Conservation (phyloP, 1,284 basidiomycete species). For the Cryptococcus jaspeensis region DNA sequence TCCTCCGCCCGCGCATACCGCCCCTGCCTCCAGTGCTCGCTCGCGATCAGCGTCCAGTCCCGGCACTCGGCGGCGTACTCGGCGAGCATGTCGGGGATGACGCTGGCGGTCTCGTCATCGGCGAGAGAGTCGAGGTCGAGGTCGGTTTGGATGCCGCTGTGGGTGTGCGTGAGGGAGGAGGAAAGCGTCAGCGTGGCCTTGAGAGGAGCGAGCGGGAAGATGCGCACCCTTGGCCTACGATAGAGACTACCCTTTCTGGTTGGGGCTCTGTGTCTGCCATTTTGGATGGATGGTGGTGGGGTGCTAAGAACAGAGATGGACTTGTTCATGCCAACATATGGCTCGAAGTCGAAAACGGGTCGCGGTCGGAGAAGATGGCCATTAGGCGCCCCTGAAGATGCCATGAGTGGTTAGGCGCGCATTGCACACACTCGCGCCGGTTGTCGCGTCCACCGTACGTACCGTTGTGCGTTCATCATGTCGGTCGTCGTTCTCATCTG, state of each 20-base stretch:
- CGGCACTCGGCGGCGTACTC: slow-evolving; percentile 49
- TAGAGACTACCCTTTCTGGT: neutral
- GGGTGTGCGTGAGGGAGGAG: neutral
- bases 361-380: too few species aligned
- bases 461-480: too few species aligned
- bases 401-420: too few species aligned
- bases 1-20: slow-evolving; percentile 42
- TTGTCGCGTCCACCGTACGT: too few species aligned
- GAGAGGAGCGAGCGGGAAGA: too few species aligned
- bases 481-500: too few species aligned
- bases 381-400: too few species aligned
- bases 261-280: neutral
- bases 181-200: neutral
- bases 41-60: slow-evolving; percentile 50
- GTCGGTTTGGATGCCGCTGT: slow-evolving; percentile 46
- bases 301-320: too few species aligned
- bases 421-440: too few species aligned
- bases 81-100: slow-evolving; percentile 45
- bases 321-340: too few species aligned
- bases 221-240: neutral
- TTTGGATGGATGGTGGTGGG: neutral
- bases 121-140: slow-evolving; percentile 50
- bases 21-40: slow-evolving; percentile 48
- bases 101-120: slow-evolving; percentile 43
- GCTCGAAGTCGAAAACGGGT: too few species aligned